Conservation (phyloP, 2,329 filamentous ascomycete species). For the Trichothecium roseum region DNA sequence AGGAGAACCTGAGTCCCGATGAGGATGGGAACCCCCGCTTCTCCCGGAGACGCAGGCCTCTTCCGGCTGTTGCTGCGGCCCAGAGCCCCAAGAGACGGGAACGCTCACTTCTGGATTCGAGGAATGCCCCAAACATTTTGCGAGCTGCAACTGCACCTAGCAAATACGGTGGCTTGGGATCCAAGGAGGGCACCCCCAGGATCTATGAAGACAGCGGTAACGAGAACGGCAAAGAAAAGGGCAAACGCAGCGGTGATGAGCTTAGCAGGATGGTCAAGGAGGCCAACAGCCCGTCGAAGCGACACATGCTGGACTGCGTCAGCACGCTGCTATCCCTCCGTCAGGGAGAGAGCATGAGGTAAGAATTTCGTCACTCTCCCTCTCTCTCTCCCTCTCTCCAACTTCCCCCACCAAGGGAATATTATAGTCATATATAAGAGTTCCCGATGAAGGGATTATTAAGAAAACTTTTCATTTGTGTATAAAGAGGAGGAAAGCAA, state of each 20-base stretch:
- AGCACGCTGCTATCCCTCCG: conserved; percentile 82
- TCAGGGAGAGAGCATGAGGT: conserved; percentile 43
- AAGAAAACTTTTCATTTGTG: too few species aligned
- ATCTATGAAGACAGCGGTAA: conserved; percentile 31
- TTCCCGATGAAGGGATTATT: too few species aligned
- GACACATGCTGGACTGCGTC: conserved; percentile 77
- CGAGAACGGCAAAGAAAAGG: conserved; percentile 54
- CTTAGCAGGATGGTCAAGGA: conserved; percentile 65
- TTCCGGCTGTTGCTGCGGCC: conserved; percentile 20
- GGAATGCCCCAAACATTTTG: too few species aligned
- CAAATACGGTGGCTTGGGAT: conserved; percentile 28
- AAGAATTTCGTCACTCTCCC: too few species aligned
- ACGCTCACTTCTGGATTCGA: too few species aligned
- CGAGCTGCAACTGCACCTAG: conserved; percentile 11
- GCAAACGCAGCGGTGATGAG: conserved; percentile 1
- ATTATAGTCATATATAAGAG: too few species aligned
- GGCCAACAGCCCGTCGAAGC: conserved; percentile 58
- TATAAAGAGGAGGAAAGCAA: too few species aligned
- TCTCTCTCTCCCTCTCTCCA: too few species aligned
- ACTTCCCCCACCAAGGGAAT: too few species aligned
- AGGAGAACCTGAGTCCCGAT: conserved; percentile 75
- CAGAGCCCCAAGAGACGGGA: conserved; percentile 14
- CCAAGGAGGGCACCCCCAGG: conserved; percentile 17
- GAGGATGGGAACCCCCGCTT: conserved; percentile 30
- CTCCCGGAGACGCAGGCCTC: conserved; percentile 18